A percentile compares a stretch with the other conserved stretches of the same genome.
phyloP scores from a whole-genome alignment of 495 filamentous ascomycete species.

The Aspergillus affinis region DNA sequence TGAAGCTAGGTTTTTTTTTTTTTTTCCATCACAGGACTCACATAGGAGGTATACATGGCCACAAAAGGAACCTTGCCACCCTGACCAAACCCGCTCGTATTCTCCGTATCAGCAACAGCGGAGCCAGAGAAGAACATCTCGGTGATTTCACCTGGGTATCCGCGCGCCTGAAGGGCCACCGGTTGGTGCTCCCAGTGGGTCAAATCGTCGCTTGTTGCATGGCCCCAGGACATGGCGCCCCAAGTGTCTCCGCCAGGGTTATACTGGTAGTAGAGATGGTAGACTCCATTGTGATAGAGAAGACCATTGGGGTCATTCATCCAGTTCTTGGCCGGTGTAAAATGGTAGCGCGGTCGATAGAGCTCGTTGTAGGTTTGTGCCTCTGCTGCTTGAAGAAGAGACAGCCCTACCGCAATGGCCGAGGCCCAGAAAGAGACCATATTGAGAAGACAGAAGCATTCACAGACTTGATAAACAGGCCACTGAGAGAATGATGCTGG shows the following conservation, averaged over 20 bases:
- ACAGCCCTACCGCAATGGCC: too few species aligned
- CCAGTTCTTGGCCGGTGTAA: constrained; percentile 50
- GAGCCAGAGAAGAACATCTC: constrained; percentile 55
- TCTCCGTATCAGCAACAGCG: constrained; percentile 52
- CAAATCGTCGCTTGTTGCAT: constrained; percentile 40
- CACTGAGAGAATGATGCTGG: too few species aligned
- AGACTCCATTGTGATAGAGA: constrained; percentile 36
- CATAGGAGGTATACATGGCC: constrained; percentile 59
- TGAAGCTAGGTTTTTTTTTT: too few species aligned
- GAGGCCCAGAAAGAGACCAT: too few species aligned
- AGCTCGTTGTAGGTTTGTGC: constrained; percentile 37
- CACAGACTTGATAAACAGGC: too few species aligned
- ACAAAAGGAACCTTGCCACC: constrained; percentile 51
- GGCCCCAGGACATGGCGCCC: constrained; percentile 44
- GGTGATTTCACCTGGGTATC: constrained; percentile 43
- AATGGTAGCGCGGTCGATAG: constrained; percentile 52
- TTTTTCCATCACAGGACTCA: too few species aligned
- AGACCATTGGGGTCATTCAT: constrained; percentile 65
- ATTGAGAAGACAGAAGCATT: too few species aligned
- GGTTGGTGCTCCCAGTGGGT: constrained; percentile 41
- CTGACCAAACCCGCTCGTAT: constrained; percentile 57
- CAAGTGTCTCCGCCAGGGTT: constrained; percentile 35
- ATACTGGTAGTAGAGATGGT: constrained; percentile 45
- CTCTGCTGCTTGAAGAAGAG: too few species aligned
- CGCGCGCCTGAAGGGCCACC: constrained; percentile 36